Evolutionary conservation across 768 basidiomycete species (phyloP).

Genomic region (Podaxis mareebaensis): DNA sequence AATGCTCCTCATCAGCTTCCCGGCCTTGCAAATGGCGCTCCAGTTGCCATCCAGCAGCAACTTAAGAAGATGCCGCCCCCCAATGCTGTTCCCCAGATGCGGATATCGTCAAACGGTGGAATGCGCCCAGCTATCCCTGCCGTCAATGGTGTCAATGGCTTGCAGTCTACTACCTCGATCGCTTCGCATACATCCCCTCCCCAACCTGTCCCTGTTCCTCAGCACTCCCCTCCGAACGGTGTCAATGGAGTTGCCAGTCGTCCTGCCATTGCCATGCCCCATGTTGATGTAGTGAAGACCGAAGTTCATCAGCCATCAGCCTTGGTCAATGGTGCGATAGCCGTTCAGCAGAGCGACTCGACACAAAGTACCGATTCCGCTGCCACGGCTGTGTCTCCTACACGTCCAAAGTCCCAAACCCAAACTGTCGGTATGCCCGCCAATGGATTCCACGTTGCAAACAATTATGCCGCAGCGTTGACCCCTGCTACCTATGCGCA

Average conservation of each 20-base stretch:
- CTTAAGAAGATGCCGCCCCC: constrained; percentile 66
- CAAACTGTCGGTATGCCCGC: constrained; percentile 34
- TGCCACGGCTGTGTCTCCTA: constrained; percentile 24
- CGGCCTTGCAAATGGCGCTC: constrained; percentile 40
- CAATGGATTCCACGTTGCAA: constrained; percentile 52
- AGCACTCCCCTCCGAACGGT: constrained; percentile 36
- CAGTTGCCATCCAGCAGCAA: constrained; percentile 60
- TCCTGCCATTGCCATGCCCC: constrained; percentile 46
- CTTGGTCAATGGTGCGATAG: constrained; percentile 35
- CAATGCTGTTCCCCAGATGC: constrained; percentile 52
- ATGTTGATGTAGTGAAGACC: constrained; percentile 42
- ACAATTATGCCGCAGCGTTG: constrained; percentile 34
- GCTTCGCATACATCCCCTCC: constrained; percentile 35
- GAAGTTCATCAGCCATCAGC: constrained; percentile 32
- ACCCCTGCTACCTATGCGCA: constrained; percentile 36
- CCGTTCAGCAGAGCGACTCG: constrained; percentile 26
- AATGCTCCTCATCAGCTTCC: constrained; percentile 14
- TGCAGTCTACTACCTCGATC: constrained; percentile 22
- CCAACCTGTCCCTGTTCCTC: constrained; percentile 35
- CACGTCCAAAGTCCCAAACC: constrained; percentile 48
- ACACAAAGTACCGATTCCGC: constrained; percentile 22
- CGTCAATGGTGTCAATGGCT: constrained; percentile 30
- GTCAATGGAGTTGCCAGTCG: constrained; percentile 31
- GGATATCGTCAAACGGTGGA: constrained; percentile 59
- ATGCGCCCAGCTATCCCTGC: constrained; percentile 47